Conservation (phyloP, 352 stramenopile genomes). For the Phytophthora vignae region DNA sequence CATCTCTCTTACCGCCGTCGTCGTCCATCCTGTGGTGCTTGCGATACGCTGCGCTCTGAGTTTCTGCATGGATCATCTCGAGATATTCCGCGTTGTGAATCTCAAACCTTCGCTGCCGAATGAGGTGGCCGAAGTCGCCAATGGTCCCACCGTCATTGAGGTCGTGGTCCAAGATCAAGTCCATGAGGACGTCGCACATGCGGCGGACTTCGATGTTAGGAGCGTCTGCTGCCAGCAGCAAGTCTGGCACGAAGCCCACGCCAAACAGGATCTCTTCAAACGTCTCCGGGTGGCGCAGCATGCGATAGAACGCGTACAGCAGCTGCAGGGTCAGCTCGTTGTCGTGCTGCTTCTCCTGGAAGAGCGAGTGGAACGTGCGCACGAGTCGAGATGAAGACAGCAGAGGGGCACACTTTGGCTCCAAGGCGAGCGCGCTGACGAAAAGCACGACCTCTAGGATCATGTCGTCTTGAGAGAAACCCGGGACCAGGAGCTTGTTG, state of each 20-base stretch:
- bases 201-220: constrained; percentile 84
- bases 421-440: constrained; percentile 77
- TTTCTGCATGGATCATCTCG: constrained; percentile 81
- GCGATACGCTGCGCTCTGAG: constrained; percentile 35
- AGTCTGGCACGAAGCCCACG: constrained; percentile 76
- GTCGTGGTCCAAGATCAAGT: constrained; percentile 86
- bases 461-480: constrained; percentile 94
- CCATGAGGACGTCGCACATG: constrained; percentile 90
- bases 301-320: constrained; percentile 81
- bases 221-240: constrained; percentile 79
- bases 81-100: constrained; percentile 91
- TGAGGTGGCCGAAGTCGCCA: constrained; percentile 79
- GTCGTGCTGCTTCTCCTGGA: constrained; percentile 90
- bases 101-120: constrained; percentile 85
- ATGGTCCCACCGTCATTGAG: constrained; percentile 62
- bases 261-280: constrained; percentile 85
- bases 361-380: constrained; percentile 79
- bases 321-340: constrained; percentile 87
- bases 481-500: constrained; percentile 92
- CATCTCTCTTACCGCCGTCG: constrained; percentile 30
- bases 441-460: constrained; percentile 93
- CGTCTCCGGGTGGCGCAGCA: constrained; percentile 77
- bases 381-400: constrained; percentile 78
- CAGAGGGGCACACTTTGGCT: constrained; percentile 85
- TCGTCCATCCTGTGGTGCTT: constrained; percentile 36